Evolutionary conservation across 306 rosid species (phyloP).

Genomic region (Prunus armeniaca): DNA sequence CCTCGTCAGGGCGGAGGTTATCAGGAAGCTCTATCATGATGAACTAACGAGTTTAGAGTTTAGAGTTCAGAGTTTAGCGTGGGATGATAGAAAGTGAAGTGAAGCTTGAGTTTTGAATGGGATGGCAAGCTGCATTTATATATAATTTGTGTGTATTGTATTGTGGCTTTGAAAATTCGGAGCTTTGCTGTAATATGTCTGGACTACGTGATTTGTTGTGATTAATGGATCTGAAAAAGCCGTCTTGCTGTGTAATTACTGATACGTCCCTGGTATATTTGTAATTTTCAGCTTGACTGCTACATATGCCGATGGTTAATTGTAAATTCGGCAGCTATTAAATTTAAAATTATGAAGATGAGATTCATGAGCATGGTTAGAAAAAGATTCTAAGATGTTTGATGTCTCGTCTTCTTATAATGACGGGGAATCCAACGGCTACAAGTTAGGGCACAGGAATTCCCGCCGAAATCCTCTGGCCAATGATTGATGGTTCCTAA

Average conservation of each 20-base stretch:
- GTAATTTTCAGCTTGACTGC: not conserved
- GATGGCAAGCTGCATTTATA: not conserved
- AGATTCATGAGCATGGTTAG: not conserved
- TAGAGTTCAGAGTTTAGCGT: not conserved
- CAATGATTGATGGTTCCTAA: constrained; percentile 14
- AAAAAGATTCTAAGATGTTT: not conserved
- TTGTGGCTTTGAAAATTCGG: not conserved
- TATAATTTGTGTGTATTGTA: not conserved
- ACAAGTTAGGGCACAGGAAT: constrained; percentile 13
- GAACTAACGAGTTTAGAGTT: not conserved
- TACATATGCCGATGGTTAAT: not conserved
- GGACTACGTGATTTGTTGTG: not conserved
- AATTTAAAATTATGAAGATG: no score
- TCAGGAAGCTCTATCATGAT: not conserved
- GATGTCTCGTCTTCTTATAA: not conserved
- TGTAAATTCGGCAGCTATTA: not conserved
- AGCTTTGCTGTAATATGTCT: not conserved
- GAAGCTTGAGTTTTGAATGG: not conserved
- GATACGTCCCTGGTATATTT: not conserved
- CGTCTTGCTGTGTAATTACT: not conserved
- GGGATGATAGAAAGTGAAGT: no score
- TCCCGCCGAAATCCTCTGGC: constrained; percentile 1
- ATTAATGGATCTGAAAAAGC: not conserved
- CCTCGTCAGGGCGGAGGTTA: not conserved
- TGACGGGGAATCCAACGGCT: constrained; percentile 26